Evolutionary conservation across 2,329 filamentous ascomycete species (phyloP), one percentile per base, ranked within the genome.

Genomic region (Calonectria naviculata): DNA sequence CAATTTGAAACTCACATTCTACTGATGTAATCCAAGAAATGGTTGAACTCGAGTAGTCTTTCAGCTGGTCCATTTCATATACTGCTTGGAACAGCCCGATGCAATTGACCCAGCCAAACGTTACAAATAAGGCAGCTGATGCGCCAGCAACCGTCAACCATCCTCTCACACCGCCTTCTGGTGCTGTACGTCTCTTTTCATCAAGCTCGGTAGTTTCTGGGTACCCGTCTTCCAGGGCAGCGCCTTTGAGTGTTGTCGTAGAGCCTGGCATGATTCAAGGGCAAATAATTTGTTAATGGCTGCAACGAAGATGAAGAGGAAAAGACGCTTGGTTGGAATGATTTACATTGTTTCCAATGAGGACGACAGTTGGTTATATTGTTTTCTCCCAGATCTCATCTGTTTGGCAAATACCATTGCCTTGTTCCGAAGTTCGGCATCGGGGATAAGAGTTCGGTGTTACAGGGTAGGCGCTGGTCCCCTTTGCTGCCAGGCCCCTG

Each of bases 21-120:
- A 87, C 74, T 8, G 86, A 85, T 3, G 86, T 83, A 68, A 89
- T 89, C 87, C 88, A 89, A 15, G 87, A 80, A 26, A 89, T 79
- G 0, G 83, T 83, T 49, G 84, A 86, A 4, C 85, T 80, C 1
- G 84, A 84, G 71, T 86, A 85, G 6, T 82, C 65, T 13, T 72
- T 79, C 26, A 89, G 78, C 65, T 85, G 82, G 54, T 85, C 78
- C 24, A 75, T 78, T 72, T 87, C 81, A 68, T 89, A 89, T 72
- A 88, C 86, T 28, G 84, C 82, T 74, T 89, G 87, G 73, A 89
- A 89, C n/a, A 88, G 78, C 4, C 86, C 87, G 21, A 77, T 76
- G 58, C 75, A 78, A 67, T 79, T 79, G 46, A 78, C 71, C 76
- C 76, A 78, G 24, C 77, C 77, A 54, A 78, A 79, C 1, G 74